Evolutionary conservation across 2,329 filamentous ascomycete genomes (phyloP).

Genomic region (Talaromyces sp.): DNA sequence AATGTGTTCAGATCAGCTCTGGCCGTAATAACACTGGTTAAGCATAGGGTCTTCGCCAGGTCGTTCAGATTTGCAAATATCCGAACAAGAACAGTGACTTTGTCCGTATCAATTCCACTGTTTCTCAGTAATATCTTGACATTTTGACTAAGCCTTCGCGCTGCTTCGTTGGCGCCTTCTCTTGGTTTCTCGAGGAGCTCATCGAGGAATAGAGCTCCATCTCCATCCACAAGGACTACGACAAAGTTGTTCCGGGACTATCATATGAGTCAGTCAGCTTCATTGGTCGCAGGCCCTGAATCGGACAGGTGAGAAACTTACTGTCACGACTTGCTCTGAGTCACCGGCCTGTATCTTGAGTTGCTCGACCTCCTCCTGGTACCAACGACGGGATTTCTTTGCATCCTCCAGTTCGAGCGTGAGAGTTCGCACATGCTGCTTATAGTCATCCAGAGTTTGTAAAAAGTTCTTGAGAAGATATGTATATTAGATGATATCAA

Average conservation of each 20-base stretch:
- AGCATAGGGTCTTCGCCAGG: conserved; percentile 8
- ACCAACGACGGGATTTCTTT: background rate
- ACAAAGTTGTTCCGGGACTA: conserved; percentile 8
- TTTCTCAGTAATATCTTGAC: conserved; percentile 5
- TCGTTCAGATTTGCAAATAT: conserved; percentile 16
- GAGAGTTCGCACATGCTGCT: background rate
- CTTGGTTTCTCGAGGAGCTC: conserved; percentile 5
- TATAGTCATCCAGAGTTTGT: background rate
- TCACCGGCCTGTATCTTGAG: background rate
- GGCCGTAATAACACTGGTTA: conserved; percentile 1
- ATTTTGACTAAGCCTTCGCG: conserved; percentile 5
- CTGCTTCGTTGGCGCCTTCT: conserved; percentile 12
- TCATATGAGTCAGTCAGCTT: background rate
- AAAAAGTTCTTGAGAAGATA: no score
- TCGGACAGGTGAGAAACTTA: background rate
- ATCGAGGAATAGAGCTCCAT: conserved; percentile 15
- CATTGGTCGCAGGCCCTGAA: background rate
- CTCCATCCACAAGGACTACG: conserved; percentile 14
- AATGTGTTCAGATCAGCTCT: conserved; percentile 8
- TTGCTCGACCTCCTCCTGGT: background rate
- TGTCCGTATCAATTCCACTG: background rate
- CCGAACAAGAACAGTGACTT: conserved; percentile 12
- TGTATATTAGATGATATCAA: background rate
- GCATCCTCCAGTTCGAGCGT: background rate
- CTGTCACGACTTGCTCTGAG: background rate